Percentiles rank a stretch among this genome's conserved stretches.
Conservation (phyloP, 1,284 basidiomycete genomes). For the Gymnopus androsaceus region DNA sequence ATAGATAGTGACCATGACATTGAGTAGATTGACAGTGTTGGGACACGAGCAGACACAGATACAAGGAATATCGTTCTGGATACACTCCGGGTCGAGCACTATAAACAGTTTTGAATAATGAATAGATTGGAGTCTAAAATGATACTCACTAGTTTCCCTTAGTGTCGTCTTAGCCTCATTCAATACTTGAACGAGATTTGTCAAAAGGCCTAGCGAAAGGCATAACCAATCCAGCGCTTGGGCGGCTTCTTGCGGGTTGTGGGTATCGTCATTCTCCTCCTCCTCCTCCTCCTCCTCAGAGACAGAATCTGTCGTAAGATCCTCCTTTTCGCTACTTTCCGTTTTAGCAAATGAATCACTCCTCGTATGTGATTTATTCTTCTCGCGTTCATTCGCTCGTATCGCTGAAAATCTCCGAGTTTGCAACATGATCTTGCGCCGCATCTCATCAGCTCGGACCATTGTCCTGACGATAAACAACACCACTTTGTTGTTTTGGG, state of each 20-base stretch:
- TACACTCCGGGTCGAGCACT: conserved; percentile 44
- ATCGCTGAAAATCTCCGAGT: neutral
- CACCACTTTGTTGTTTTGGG: conserved; percentile 45
- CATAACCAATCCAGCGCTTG: conserved; percentile 65
- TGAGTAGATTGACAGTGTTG: conserved; percentile 40
- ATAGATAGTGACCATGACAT: conserved; percentile 50
- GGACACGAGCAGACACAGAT: conserved; percentile 51
- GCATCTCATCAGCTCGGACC: conserved; percentile 25
- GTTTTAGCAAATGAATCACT: conserved; percentile 13
- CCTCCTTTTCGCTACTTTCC: conserved; percentile 21
- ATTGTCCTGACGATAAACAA: conserved; percentile 49
- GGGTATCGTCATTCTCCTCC: conserved; percentile 15
- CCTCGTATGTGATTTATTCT: neutral
- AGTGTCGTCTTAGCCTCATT: conserved; percentile 46
- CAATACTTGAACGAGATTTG: conserved; percentile 68
- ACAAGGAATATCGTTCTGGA: conserved; percentile 45
- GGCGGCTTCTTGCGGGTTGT: conserved; percentile 15
- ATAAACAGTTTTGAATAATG: neutral
- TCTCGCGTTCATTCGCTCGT: neutral
- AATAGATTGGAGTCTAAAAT: neutral
- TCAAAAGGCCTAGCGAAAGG: conserved; percentile 68
- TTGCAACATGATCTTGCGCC: conserved; percentile 6
- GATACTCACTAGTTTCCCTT: conserved; percentile 47
- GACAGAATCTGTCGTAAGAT: conserved; percentile 14
- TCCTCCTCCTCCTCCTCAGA: conserved; percentile 26